These are phyloP conservation scores for Ascomycota sp. DNA, from an alignment of 2,329 filamentous ascomycete species.

Conservation along the genomic window DNA sequence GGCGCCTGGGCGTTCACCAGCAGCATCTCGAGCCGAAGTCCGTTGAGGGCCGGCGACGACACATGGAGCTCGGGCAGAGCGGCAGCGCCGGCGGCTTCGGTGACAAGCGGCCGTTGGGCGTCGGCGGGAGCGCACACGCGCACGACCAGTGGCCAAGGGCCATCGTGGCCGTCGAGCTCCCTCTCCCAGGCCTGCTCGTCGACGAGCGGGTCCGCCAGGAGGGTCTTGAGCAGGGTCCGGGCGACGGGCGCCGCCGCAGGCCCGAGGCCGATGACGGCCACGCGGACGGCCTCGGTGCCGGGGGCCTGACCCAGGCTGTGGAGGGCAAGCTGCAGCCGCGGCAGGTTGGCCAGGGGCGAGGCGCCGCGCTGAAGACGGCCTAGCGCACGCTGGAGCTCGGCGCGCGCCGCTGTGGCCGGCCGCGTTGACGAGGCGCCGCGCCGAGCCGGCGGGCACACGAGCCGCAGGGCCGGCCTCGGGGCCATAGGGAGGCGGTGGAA, in stretches of 20 bases:
- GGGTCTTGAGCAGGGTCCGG: constrained; percentile 43
- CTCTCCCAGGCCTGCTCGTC: constrained; percentile 46
- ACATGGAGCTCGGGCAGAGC: constrained; percentile 39
- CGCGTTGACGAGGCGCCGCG: too few species aligned
- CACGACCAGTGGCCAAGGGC: constrained; percentile 39
- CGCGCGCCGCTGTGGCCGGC: too few species aligned
- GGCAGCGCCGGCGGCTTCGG: constrained; percentile 9
- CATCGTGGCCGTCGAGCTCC: constrained; percentile 30
- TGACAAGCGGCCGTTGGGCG: constrained; percentile 10
- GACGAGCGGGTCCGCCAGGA: constrained; percentile 50
- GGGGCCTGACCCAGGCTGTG: constrained; percentile 37
- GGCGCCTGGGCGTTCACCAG: constrained; percentile 29
- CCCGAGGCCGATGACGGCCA: constrained; percentile 34
- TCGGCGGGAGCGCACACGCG: constrained; percentile 23
- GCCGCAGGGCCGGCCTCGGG: too few species aligned
- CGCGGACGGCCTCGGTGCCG: constrained; percentile 35
- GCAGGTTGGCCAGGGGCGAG: constrained; percentile 43
- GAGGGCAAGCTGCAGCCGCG: constrained; percentile 50
- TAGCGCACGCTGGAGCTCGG: constrained; percentile 38
- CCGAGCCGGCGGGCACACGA: too few species aligned
- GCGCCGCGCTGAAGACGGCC: constrained; percentile 39
- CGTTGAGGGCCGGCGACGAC: constrained; percentile 40
- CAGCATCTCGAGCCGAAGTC: constrained; percentile 43
- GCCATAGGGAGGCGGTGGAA: too few species aligned
- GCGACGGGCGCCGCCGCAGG: constrained; percentile 25